Percentiles rank a stretch among this genome's conserved stretches.
Evolutionary conservation across 306 rosid species (phyloP).

Genomic region (Sicyos baderoa): DNA sequence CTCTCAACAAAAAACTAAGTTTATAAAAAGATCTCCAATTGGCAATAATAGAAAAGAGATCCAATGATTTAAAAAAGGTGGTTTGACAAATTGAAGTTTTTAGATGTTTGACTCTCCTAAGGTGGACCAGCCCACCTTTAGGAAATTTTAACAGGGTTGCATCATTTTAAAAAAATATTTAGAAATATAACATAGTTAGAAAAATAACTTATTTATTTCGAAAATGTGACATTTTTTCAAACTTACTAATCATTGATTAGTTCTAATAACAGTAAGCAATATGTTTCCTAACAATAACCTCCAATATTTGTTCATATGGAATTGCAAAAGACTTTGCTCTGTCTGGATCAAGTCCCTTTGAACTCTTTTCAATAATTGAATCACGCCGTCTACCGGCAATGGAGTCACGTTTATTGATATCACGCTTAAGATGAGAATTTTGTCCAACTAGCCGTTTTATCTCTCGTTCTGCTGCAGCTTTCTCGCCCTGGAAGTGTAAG

Average conservation of each 20-base stretch:
- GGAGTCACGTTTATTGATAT: slow-evolving; percentile 59
- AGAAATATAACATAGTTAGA: neutral
- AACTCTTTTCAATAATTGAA: slow-evolving; percentile 49
- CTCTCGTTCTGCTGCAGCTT: slow-evolving; percentile 70
- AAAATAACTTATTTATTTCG: neutral
- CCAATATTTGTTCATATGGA: slow-evolving; percentile 49
- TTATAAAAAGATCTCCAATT: neutral
- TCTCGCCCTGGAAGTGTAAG: slow-evolving; percentile 52
- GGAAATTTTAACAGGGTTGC: neutral
- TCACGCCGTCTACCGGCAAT: slow-evolving; percentile 72
- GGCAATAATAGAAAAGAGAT: no score
- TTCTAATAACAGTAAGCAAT: neutral
- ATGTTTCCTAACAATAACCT: slow-evolving; percentile 32
- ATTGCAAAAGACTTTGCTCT: slow-evolving; percentile 40
- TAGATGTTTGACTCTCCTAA: neutral
- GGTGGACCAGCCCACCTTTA: neutral
- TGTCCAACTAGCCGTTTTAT: slow-evolving; percentile 62
- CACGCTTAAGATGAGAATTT: slow-evolving; percentile 79
- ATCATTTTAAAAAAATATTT: neutral
- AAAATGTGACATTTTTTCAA: no score
- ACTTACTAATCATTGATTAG: neutral
- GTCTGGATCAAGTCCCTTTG: slow-evolving; percentile 49
- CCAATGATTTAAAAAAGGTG: neutral
- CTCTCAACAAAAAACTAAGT: neutral
- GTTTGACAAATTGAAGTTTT: neutral